phyloP scores from a whole-genome alignment of 2,329 filamentous ascomycete genomes.

The Cytospora leucostoma region DNA sequence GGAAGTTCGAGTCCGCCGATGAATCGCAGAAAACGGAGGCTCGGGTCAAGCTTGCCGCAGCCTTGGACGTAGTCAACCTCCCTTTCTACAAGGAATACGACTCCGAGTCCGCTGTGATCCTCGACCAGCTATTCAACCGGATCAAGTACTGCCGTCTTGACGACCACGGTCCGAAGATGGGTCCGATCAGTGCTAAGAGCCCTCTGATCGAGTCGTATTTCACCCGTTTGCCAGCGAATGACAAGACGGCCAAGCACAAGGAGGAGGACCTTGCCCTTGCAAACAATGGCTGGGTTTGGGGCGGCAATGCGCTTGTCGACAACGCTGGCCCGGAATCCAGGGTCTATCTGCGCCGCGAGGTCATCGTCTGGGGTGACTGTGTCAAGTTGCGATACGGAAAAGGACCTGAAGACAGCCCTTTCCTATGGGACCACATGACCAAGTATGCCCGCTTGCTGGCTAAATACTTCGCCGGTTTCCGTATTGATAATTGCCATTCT shows the following conservation, averaged over 20 bases:
- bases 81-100: slow-evolving; percentile 93
- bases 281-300: slow-evolving; percentile 99
- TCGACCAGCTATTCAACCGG: slow-evolving; percentile 90
- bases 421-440: slow-evolving; percentile 94
- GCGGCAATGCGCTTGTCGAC: slow-evolving; percentile 89
- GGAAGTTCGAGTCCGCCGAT: slow-evolving; percentile 60
- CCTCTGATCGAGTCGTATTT: slow-evolving; percentile 95
- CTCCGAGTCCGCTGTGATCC: slow-evolving; percentile 74
- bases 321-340: slow-evolving; percentile 87
- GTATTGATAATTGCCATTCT: slow-evolving; percentile 97
- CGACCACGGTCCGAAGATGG: slow-evolving; percentile 83
- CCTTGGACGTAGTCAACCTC: slow-evolving; percentile 84
- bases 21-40: slow-evolving; percentile 45
- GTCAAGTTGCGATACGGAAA: slow-evolving; percentile 92
- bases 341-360: slow-evolving; percentile 92
- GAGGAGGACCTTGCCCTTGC: slow-evolving; percentile 77
- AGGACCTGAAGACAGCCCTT: slow-evolving; percentile 81
- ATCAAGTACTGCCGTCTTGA: slow-evolving; percentile 96
- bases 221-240: slow-evolving; percentile 80
- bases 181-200: slow-evolving; percentile 72
- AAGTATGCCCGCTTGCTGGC: slow-evolving; percentile 89
- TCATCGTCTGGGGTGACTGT: slow-evolving; percentile 98
- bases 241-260: slow-evolving; percentile 74
- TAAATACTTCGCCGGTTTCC: slow-evolving; percentile 91
- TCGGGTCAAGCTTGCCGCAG: slow-evolving; percentile 56